Percentiles rank a stretch among this genome's conserved stretches.
These are phyloP conservation scores for Diplodia corticola DNA, from an alignment of 2,329 filamentous ascomycete species.

Conservation along the genomic window DNA sequence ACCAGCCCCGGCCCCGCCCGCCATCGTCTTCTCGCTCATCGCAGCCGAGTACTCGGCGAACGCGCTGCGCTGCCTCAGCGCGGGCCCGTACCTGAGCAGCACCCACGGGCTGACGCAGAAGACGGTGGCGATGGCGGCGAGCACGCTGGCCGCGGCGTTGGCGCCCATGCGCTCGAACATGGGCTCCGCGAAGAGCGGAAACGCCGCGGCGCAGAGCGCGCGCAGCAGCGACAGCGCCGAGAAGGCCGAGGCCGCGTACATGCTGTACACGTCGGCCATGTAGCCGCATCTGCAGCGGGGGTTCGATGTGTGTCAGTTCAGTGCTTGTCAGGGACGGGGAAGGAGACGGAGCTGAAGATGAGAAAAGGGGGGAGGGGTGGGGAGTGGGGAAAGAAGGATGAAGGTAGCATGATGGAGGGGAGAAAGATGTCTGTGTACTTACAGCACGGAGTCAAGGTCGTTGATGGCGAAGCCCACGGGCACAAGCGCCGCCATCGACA, in stretches of 20 bases:
- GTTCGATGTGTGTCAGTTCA: background rate
- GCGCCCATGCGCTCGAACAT: conserved; percentile 6
- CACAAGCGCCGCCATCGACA: conserved; percentile 19
- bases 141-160: conserved; percentile 3
- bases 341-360: background rate
- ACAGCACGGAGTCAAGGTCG: conserved; percentile 8
- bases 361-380: background rate
- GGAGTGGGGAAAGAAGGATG: background rate
- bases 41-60: conserved; percentile 20
- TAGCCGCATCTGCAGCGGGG: background rate
- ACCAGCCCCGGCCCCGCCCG: background rate
- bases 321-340: background rate
- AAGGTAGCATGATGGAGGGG: background rate
- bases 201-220: conserved; percentile 2
- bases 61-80: conserved; percentile 26
- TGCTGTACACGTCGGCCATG: conserved; percentile 20
- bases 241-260: conserved; percentile 20
- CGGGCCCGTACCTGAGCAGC: conserved; percentile 26
- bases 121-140: conserved; percentile 12
- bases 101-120: conserved; percentile 20
- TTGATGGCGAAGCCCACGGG: conserved; percentile 21
- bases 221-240: conserved; percentile 16
- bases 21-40: conserved; percentile 1
- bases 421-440: background rate
- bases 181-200: conserved; percentile 13